These are phyloP conservation scores for Penicillium tannophilum DNA, from an alignment of 495 filamentous ascomycete genomes.

Conservation along the genomic window DNA sequence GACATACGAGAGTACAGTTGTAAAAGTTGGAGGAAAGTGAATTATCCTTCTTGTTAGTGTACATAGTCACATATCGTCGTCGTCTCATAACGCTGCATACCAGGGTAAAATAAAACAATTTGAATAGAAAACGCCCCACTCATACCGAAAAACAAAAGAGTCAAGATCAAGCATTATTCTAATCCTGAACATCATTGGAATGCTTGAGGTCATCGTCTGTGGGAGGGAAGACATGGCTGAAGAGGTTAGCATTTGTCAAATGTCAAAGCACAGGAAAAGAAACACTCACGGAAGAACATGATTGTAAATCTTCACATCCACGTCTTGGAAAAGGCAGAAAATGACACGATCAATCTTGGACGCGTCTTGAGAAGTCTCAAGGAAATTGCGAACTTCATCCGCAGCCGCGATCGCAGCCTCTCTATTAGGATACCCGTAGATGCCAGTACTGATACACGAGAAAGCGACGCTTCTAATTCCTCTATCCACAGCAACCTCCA, in stretches of 20 bases:
- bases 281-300: conserved; percentile 68
- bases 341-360: conserved; percentile 68
- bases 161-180: conserved; percentile 2
- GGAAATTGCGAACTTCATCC: conserved; percentile 67
- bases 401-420: conserved; percentile 71
- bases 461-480: conserved; percentile 77
- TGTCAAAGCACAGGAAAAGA: not conserved
- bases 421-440: conserved; percentile 83
- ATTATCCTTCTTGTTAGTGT: conserved; percentile 6
- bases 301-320: conserved; percentile 75
- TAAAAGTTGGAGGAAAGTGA: not conserved
- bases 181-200: not conserved
- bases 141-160: not conserved
- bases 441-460: conserved; percentile 77
- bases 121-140: not conserved
- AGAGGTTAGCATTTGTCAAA: not conserved
- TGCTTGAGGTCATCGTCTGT: not conserved
- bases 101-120: not conserved
- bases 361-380: conserved; percentile 58
- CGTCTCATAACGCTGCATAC: conserved; percentile 5
- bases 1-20: not conserved
- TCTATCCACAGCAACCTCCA: conserved; percentile 70
- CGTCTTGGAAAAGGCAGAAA: conserved; percentile 77
- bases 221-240: conserved; percentile 21
- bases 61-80: conserved; percentile 12